Conservation (phyloP, 768 basidiomycete species). For the Strobilomyces echinocephalus region DNA sequence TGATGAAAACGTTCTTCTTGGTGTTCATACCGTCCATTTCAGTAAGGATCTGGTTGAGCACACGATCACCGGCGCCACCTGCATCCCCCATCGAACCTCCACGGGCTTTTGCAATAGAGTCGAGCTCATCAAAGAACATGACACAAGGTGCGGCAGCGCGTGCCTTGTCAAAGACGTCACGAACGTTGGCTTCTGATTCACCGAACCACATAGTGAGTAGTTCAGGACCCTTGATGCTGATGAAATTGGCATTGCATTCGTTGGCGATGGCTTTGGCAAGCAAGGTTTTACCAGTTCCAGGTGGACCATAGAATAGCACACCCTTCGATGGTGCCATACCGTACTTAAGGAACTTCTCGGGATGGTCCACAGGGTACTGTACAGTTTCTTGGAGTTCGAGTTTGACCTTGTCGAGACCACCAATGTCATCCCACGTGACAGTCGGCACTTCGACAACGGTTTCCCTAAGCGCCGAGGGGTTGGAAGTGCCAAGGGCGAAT, state of each 20-base stretch:
- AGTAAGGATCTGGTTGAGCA: slow-evolving; percentile 93
- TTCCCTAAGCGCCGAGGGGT: slow-evolving; percentile 97
- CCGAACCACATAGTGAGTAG: slow-evolving; percentile 99
- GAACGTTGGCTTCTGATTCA: slow-evolving; percentile 99
- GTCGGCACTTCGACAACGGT: slow-evolving; percentile 99
- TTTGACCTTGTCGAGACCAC: slow-evolving; percentile 99
- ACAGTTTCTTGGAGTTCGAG: slow-evolving; percentile 98
- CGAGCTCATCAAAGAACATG: slow-evolving; percentile 99
- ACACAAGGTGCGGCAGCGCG: slow-evolving; percentile 98
- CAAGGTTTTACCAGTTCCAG: slow-evolving; percentile 99
- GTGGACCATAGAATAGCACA: slow-evolving; percentile 99
- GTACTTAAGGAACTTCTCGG: slow-evolving; percentile 99
- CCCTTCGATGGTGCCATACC: slow-evolving; percentile 99
- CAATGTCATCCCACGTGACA: slow-evolving; percentile 98
- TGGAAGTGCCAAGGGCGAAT: slow-evolving; percentile 94
- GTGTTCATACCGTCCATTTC: slow-evolving; percentile 99
- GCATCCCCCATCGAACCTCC: slow-evolving; percentile 81
- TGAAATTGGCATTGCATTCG: slow-evolving; percentile 99
- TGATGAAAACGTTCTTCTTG: slow-evolving; percentile 99
- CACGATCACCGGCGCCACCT: slow-evolving; percentile 96
- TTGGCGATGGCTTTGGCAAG: slow-evolving; percentile 99
- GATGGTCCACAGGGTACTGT: slow-evolving; percentile 99
- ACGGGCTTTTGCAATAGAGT: slow-evolving; percentile 97
- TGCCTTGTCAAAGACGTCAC: slow-evolving; percentile 99
- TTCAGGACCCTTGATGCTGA: slow-evolving; percentile 99